Conservation (phyloP, 2,329 filamentous ascomycete genomes). For the Alternaria sp. region DNA sequence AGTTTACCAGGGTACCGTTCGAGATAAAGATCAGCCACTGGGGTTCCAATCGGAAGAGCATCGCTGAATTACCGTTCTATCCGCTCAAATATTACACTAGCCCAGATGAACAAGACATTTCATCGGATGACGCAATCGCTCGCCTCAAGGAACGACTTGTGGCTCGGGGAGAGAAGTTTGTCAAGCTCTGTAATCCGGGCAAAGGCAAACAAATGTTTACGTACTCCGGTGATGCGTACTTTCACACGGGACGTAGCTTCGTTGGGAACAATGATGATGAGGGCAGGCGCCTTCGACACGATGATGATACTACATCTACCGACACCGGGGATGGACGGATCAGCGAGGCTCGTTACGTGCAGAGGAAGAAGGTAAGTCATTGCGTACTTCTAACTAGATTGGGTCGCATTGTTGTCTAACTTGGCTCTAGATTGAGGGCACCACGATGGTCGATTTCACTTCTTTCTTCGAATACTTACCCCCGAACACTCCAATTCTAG, state of each 20-base stretch:
- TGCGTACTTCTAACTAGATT: not conserved
- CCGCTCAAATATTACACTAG: not conserved
- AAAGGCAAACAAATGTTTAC: not conserved
- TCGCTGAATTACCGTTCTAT: not conserved
- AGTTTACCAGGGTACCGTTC: not conserved
- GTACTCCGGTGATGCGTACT: not conserved
- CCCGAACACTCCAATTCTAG: not conserved
- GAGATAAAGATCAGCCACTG: not conserved
- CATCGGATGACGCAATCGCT: not conserved
- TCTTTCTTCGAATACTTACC: not conserved
- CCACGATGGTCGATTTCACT: not conserved
- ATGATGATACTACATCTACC: not conserved
- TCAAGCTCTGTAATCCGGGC: not conserved
- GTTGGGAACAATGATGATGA: not conserved
- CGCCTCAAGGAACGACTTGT: not conserved
- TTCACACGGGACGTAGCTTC: not conserved
- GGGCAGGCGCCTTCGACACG: not conserved
- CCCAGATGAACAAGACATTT: not conserved
- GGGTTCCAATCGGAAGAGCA: not conserved
- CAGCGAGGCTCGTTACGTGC: not conserved
- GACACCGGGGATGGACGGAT: not conserved
- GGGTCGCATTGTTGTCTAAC: accelerated
- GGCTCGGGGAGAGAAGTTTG: not conserved
- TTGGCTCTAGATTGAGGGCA: not conserved
- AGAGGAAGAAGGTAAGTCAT: not conserved